A percentile compares a stretch with the other conserved stretches of the same genome.
Evolutionary conservation across 179 eudicot species (phyloP).

Genomic region (Silene noctiflora): DNA sequence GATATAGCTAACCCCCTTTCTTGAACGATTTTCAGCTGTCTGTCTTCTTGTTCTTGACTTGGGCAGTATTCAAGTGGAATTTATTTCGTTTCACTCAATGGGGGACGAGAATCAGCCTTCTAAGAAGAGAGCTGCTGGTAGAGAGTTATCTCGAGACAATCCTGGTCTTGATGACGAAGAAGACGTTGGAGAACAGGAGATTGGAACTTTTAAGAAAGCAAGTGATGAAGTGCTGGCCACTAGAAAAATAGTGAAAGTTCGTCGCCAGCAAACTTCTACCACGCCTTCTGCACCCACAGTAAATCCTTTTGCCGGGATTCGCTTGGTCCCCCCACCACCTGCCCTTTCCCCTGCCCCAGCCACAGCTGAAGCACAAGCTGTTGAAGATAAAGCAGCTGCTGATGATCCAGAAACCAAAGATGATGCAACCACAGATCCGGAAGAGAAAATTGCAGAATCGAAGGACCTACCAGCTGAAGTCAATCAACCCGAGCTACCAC

Average conservation of each 20-base stretch:
- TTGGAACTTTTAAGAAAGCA: conserved; percentile 81
- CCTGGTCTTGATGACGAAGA: conserved; percentile 91
- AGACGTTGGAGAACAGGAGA: conserved; percentile 52
- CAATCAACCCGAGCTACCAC: conserved; percentile 3
- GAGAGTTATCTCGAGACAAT: conserved; percentile 72
- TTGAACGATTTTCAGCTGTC: conserved; percentile 17
- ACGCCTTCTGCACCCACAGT: conserved; percentile 53
- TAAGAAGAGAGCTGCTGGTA: conserved; percentile 89
- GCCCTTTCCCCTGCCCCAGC: conserved; percentile 20
- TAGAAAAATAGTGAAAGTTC: conserved; percentile 80
- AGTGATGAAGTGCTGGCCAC: conserved; percentile 78
- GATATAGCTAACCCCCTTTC: conserved; percentile 12
- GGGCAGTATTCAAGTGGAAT: neutral
- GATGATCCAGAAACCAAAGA: conserved; percentile 36
- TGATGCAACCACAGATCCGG: conserved; percentile 31
- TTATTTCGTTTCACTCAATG: conserved; percentile 16
- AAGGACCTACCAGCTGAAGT: conserved; percentile 31
- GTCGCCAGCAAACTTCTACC: conserved; percentile 57
- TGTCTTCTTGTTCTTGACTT: conserved; percentile 11
- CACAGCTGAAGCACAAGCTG: conserved; percentile 27
- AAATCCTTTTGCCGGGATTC: conserved; percentile 84
- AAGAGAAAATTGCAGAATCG: conserved; percentile 24
- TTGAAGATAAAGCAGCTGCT: conserved; percentile 29
- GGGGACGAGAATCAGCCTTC: conserved; percentile 50
- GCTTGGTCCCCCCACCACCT: conserved; percentile 51